Evolutionary conservation across 2,329 filamentous ascomycete species (phyloP).

Genomic region (Colletotrichum zoysiae): DNA sequence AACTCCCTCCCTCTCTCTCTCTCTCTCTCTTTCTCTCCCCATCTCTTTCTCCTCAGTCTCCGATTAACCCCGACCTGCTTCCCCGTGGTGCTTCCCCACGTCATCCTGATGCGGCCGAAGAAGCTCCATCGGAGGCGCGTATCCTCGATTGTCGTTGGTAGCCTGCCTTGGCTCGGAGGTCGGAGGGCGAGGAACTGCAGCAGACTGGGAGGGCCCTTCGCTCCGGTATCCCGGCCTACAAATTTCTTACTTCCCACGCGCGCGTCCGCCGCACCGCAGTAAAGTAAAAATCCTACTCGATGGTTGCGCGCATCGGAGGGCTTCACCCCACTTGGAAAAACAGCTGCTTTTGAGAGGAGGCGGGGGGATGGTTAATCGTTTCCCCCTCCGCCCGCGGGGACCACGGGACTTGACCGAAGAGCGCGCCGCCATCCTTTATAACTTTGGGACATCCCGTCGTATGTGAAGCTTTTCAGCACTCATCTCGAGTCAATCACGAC

Average conservation of each 20-base stretch:
- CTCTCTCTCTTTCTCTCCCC: no score
- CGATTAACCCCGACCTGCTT: conserved; percentile 20
- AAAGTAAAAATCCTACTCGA: neutral
- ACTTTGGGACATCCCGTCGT: conserved; percentile 10
- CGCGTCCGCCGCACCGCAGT: neutral
- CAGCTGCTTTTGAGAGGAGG: conserved; percentile 22
- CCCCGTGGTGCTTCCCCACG: conserved; percentile 31
- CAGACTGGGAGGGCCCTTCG: neutral
- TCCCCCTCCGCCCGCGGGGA: neutral
- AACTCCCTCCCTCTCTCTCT: neutral
- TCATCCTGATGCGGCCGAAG: conserved; percentile 38
- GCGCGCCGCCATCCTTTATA: conserved; percentile 26
- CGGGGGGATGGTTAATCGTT: conserved; percentile 24
- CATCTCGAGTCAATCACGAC: conserved; percentile 29
- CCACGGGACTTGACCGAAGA: conserved; percentile 38
- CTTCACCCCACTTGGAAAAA: conserved; percentile 35
- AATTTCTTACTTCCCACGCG: conserved; percentile 32
- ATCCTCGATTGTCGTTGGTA: conserved; percentile 1
- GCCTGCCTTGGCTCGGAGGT: neutral
- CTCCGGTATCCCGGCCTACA: conserved; percentile 16
- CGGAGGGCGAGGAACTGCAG: conserved; percentile 5
- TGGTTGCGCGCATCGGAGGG: conserved; percentile 6
- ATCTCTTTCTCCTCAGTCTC: neutral
- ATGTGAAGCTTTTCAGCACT: neutral
- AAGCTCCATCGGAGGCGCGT: conserved; percentile 31